Percentiles rank a stretch among this genome's conserved stretches.
Evolutionary conservation across 495 filamentous ascomycete genomes (phyloP).

Genomic region (Penicillium herquei): DNA sequence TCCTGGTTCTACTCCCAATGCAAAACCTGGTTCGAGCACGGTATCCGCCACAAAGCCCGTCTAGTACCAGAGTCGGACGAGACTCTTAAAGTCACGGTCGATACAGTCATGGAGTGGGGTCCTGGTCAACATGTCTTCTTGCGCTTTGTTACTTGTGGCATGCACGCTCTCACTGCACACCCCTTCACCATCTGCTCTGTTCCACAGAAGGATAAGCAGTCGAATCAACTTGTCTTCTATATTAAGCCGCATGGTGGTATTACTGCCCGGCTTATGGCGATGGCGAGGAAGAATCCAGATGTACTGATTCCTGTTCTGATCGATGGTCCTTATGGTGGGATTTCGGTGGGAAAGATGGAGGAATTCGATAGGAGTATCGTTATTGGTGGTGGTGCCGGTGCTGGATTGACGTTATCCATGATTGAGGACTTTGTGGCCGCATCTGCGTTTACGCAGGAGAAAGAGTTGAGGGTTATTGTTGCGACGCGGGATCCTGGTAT

Average conservation of each 20-base stretch:
- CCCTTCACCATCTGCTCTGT: conserved; percentile 48
- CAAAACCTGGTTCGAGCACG: conserved; percentile 43
- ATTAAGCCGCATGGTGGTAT: conserved; percentile 29
- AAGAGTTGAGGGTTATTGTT: conserved; percentile 23
- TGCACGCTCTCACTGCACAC: conserved; percentile 35
- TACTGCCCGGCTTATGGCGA: conserved; percentile 29
- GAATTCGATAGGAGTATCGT: conserved; percentile 34
- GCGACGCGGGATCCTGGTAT: conserved; percentile 25
- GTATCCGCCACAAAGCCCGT: conserved; percentile 38
- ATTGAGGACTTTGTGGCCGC: conserved; percentile 31
- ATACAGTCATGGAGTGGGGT: conserved; percentile 36
- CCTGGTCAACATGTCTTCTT: conserved; percentile 46
- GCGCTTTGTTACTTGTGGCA: conserved; percentile 34
- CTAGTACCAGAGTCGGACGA: conserved; percentile 34
- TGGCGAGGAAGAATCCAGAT: conserved; percentile 27
- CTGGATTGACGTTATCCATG: conserved; percentile 43
- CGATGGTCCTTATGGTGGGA: conserved; percentile 46
- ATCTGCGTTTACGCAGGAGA: not conserved
- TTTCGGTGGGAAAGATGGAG: conserved; percentile 17
- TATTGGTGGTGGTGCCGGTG: conserved; percentile 49
- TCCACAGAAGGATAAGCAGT: conserved; percentile 14
- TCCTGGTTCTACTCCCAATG: conserved; percentile 43
- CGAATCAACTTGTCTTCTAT: conserved; percentile 28
- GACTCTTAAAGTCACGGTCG: conserved; percentile 40
- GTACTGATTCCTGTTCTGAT: conserved; percentile 29